Evolutionary conservation across 2,329 filamentous ascomycete genomes (phyloP).

Genomic region (Erysiphe pulchra): DNA sequence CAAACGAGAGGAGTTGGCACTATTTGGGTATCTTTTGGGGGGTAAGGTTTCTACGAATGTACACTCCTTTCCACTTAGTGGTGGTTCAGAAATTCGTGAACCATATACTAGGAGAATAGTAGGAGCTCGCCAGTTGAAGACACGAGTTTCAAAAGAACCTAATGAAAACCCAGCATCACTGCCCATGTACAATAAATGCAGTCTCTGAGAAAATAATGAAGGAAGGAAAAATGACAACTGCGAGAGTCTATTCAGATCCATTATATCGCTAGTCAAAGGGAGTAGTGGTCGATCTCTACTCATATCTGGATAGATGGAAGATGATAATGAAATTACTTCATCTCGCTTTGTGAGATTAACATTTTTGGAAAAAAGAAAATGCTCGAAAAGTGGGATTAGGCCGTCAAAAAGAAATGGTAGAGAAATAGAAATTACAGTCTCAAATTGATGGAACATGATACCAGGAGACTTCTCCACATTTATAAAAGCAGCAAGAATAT

Average conservation of each 20-base stretch:
- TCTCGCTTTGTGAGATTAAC: conserved; percentile 28
- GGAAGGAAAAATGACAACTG: conserved; percentile 52
- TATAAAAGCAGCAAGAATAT: conserved; percentile 38
- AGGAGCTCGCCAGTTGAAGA: conserved; percentile 54
- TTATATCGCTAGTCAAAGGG: conserved; percentile 30
- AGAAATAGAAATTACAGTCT: conserved; percentile 28
- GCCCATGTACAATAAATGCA: conserved; percentile 44
- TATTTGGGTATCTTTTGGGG: conserved; percentile 30
- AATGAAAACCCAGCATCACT: conserved; percentile 49
- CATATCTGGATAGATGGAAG: conserved; percentile 4
- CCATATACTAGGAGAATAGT: conserved; percentile 47
- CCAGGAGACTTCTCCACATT: conserved; percentile 36
- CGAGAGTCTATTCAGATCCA: conserved; percentile 35
- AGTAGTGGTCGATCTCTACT: conserved; percentile 17
- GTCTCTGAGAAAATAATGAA: conserved; percentile 33
- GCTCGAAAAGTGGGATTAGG: conserved; percentile 43
- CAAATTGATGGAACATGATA: conserved; percentile 35
- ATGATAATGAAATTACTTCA: conserved; percentile 5
- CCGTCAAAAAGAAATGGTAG: conserved; percentile 43
- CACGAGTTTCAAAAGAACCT: conserved; percentile 48
- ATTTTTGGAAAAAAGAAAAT: conserved; percentile 50
- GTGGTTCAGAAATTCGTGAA: conserved; percentile 25
- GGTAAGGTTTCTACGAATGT: conserved; percentile 36
- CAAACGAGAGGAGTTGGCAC: conserved; percentile 24
- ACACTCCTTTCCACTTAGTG: conserved; percentile 24